Conservation (phyloP, 1,284 basidiomycete species). For the Papiliotrema flavescens region DNA sequence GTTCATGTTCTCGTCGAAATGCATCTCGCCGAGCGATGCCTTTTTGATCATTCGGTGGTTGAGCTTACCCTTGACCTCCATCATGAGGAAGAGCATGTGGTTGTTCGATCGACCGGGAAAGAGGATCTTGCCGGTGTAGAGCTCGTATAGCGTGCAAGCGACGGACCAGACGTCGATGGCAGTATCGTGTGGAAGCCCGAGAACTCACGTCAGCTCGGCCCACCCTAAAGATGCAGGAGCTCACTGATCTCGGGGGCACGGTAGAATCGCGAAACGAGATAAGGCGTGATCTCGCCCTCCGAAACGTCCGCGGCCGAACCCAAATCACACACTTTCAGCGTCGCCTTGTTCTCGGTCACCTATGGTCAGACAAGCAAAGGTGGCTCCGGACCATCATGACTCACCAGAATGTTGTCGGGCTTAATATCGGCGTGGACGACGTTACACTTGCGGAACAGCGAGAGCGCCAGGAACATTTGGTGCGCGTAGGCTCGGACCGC, state of each 20-base stretch:
- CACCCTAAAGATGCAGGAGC: conserved; percentile 23
- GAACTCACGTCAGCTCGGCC: conserved; percentile 57
- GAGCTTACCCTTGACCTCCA: conserved; percentile 93
- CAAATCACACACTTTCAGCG: conserved; percentile 92
- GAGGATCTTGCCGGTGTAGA: conserved; percentile 97
- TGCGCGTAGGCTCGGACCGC: conserved; percentile 98
- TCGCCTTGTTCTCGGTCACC: conserved; percentile 93
- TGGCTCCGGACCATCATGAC: conserved; percentile 33
- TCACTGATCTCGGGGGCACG: conserved; percentile 97
- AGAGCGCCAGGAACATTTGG: conserved; percentile 86
- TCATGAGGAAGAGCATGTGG: conserved; percentile 95
- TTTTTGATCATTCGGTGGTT: conserved; percentile 92
- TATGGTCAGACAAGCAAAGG: conserved; percentile 44
- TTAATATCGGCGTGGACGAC: conserved; percentile 99
- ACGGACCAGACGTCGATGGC: conserved; percentile 96
- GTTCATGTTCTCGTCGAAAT: conserved; percentile 80
- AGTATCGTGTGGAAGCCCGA: conserved; percentile 91
- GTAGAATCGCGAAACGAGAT: conserved; percentile 96
- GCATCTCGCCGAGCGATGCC: conserved; percentile 82
- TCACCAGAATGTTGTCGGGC: conserved; percentile 88
- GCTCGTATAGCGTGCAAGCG: conserved; percentile 94
- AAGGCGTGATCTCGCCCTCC: conserved; percentile 91
- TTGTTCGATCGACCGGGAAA: conserved; percentile 97
- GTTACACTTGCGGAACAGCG: conserved; percentile 79
- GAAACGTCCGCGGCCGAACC: conserved; percentile 91